phyloP scores from a whole-genome alignment of 441 rosid species.

The Gossypium lobatum region DNA sequence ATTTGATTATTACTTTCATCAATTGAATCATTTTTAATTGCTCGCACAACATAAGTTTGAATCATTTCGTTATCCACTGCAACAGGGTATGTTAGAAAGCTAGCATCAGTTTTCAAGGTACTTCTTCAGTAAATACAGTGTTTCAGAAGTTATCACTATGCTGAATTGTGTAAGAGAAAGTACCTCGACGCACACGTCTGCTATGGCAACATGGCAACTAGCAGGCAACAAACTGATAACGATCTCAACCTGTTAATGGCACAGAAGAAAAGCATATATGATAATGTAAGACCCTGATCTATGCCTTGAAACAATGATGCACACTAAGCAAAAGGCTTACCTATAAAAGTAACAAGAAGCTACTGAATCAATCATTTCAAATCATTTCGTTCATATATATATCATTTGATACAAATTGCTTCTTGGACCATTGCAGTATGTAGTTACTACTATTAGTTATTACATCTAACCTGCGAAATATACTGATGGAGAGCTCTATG shows the following conservation, averaged over 20 bases:
- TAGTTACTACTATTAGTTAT: neutral
- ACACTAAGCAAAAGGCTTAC: neutral
- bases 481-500: constrained; percentile 52
- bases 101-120: too few relatives aligned
- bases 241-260: constrained; percentile 63
- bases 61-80: too few relatives aligned
- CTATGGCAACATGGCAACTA: constrained; percentile 58
- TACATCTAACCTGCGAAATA: constrained; percentile 57
- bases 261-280: constrained; percentile 2
- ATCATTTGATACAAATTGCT: neutral
- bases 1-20: neutral
- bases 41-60: too few relatives aligned
- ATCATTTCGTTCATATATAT: neutral
- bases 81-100: too few relatives aligned
- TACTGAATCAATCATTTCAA: neutral
- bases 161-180: neutral
- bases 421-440: neutral
- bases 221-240: constrained; percentile 84
- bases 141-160: neutral
- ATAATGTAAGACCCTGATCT: neutral
- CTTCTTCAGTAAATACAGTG: neutral
- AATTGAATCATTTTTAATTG: neutral
- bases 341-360: neutral
- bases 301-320: neutral
- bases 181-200: constrained; percentile 80